phyloP scores from a whole-genome alignment of 2,329 filamentous ascomycete genomes.

The Fusarium phyllophilum region DNA sequence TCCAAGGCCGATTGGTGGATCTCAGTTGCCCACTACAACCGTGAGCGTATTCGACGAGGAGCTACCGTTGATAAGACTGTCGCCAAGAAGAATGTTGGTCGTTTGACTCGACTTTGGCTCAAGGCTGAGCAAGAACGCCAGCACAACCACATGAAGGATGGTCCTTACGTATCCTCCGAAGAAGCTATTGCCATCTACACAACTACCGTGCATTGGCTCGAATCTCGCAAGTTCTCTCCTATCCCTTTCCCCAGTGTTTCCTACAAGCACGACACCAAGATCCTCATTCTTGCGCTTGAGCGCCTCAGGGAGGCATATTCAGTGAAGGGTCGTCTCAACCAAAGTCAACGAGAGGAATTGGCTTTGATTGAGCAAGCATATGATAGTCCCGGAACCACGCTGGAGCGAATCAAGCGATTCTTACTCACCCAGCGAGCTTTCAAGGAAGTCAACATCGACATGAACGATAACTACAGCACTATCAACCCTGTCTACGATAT shows the following conservation, averaged over 20 bases:
- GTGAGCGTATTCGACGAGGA: slow-evolving; percentile 93
- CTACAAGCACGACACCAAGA: slow-evolving; percentile 99
- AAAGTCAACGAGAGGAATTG: slow-evolving; percentile 96
- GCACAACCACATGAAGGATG: slow-evolving; percentile 99
- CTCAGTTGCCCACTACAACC: slow-evolving; percentile 98
- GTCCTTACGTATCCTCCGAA: slow-evolving; percentile 97
- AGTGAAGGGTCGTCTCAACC: slow-evolving; percentile 95
- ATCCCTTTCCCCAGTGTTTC: slow-evolving; percentile 99
- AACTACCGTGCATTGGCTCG: slow-evolving; percentile 97
- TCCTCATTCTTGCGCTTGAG: slow-evolving; percentile 93
- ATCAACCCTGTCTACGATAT: slow-evolving; percentile 99
- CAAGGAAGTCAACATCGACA: slow-evolving; percentile 99
- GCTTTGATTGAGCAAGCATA: slow-evolving; percentile 98
- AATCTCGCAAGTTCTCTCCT: slow-evolving; percentile 97
- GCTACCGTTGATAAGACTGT: slow-evolving; percentile 99
- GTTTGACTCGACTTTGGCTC: slow-evolving; percentile 93
- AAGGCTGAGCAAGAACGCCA: slow-evolving; percentile 98
- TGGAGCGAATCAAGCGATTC: slow-evolving; percentile 97
- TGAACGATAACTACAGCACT: slow-evolving; percentile 99
- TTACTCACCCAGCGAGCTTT: slow-evolving; percentile 96
- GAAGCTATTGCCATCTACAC: slow-evolving; percentile 99
- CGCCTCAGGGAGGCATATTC: slow-evolving; percentile 95
- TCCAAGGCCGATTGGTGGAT: slow-evolving; percentile 99
- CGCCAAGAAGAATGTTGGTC: slow-evolving; percentile 97
- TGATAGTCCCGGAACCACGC: slow-evolving; percentile 93